These are phyloP conservation scores for Pythium phragmitis DNA, from an alignment of 352 stramenopile species.

Conservation along the genomic window DNA sequence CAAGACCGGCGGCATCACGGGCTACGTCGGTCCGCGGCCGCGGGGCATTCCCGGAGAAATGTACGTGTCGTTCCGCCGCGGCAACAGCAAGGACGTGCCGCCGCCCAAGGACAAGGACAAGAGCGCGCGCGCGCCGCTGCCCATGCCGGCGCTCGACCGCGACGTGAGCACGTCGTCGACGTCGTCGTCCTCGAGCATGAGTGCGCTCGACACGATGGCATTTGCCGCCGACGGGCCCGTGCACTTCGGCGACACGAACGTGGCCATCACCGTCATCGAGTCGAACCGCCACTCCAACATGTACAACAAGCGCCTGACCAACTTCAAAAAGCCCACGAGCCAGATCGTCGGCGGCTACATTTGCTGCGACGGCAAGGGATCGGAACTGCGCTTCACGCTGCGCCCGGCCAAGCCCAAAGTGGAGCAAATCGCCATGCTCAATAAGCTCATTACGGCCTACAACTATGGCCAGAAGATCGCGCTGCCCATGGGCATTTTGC, in stretches of 20 bases:
- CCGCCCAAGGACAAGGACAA: neutral
- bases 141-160: neutral
- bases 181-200: constrained; percentile 22
- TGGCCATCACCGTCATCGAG: constrained; percentile 72
- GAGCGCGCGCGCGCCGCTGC: no score
- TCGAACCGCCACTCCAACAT: constrained; percentile 82
- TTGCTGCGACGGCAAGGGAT: constrained; percentile 84
- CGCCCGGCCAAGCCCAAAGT: constrained; percentile 62
- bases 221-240: constrained; percentile 32
- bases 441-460: constrained; percentile 83
- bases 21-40: constrained; percentile 71
- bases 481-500: constrained; percentile 47
- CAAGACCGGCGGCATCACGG: constrained; percentile 86
- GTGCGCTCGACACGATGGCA: neutral
- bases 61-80: constrained; percentile 62
- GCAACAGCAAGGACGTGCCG: constrained; percentile 17
- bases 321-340: constrained; percentile 87
- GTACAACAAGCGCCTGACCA: constrained; percentile 84
- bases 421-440: constrained; percentile 82
- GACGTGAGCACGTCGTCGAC: constrained; percentile 18
- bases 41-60: constrained; percentile 74
- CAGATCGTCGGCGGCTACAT: constrained; percentile 81
- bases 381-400: constrained; percentile 65
- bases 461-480: constrained; percentile 86
- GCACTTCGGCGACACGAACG: constrained; percentile 68